Base-by-base conservation (phyloP, 2,329 filamentous ascomycete genomes). In the Dissoconium aciculare region DNA sequence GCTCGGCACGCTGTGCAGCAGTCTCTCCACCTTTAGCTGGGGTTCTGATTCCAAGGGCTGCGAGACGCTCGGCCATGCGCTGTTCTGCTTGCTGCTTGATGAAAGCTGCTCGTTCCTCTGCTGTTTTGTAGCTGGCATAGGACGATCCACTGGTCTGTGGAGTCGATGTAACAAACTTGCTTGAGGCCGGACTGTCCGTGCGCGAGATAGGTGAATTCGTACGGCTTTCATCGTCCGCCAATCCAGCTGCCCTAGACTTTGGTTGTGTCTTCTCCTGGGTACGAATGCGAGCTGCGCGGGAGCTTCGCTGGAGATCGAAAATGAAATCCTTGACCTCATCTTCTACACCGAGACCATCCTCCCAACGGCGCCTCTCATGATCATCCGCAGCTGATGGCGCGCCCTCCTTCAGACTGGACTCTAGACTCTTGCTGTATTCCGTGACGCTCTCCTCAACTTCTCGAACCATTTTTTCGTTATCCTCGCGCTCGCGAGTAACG, bases 271-370 rank as follows among this genome's bases (percentile, higher is more conserved):
- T 44, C 58, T 74, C 70, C 50, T 75, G 67, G 40, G 67, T 69
- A 31, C 72, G 62, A 35, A 91, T 59, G 36, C 76, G 75, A 31
- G 81, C 67, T 40, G 82, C 68, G 41, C 84, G 74, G 53, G 83
- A 91, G 39, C 76, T 80, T 38, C 87, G 74, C 53, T 94, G 85
- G 31, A 98, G 63, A 44, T 95, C 89, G 52, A 89, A 95, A 53
- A 98, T 98, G 56, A 98, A 95, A 50, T 98, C 89, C 49, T 84
- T 82, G 38, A 95, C 79, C 49, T 93, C 84, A 49, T 98, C 87
- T 52, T 98, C 89, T 15, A 98, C 89, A 15, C 89, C 89, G 21
- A 98, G 67, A 6, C 74, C 89, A 56, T 98, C 89, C 46, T 98
- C 84, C 89, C 89, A 98, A 38, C 89, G 73, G 38, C 89, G 74